Percentiles rank a stretch among this genome's conserved stretches.
Conservation (phyloP, 306 rosid genomes). For the Hippophae gyantsensis region DNA sequence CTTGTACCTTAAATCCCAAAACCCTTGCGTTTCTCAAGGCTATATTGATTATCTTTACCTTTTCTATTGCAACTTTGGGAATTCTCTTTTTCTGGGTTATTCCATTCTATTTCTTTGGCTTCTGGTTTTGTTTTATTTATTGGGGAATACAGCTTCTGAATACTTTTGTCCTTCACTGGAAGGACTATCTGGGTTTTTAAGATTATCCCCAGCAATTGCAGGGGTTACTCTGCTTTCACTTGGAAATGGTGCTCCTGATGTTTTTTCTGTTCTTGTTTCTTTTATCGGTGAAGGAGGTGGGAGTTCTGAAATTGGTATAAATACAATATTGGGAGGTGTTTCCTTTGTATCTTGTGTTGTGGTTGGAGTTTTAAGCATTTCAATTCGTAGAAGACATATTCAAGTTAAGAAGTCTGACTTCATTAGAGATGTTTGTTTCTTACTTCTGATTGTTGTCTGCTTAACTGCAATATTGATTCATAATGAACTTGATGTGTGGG, state of each 20-base stretch:
- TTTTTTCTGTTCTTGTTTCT: conserved; percentile 54
- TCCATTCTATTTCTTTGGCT: conserved; percentile 46
- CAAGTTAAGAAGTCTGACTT: conserved; percentile 43
- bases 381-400: conserved; percentile 23
- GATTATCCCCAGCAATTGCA: conserved; percentile 69
- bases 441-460: conserved; percentile 42
- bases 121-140: conserved; percentile 49
- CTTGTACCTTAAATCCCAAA: conserved; percentile 29
- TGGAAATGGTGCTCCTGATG: conserved; percentile 79
- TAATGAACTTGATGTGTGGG: conserved; percentile 44
- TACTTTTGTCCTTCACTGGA: conserved; percentile 63
- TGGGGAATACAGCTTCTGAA: conserved; percentile 69
- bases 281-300: conserved; percentile 48
- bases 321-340: conserved; percentile 69
- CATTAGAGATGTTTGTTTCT: conserved; percentile 48
- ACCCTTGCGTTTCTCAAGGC: conserved; percentile 46
- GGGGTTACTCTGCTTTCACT: conserved; percentile 77
- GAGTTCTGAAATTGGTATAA: conserved; percentile 41
- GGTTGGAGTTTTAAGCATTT: conserved; percentile 52
- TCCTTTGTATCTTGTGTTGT: conserved; percentile 58
- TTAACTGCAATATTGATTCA: conserved; percentile 33
- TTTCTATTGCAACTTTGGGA: conserved; percentile 50
- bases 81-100: conserved; percentile 35
- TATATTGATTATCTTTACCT: conserved; percentile 61
- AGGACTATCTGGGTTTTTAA: conserved; percentile 48